A percentile compares a stretch with the other conserved stretches of the same genome.
Evolutionary conservation across 163 green algal species (phyloP).

Genomic region (Scenedesmus sp.): DNA sequence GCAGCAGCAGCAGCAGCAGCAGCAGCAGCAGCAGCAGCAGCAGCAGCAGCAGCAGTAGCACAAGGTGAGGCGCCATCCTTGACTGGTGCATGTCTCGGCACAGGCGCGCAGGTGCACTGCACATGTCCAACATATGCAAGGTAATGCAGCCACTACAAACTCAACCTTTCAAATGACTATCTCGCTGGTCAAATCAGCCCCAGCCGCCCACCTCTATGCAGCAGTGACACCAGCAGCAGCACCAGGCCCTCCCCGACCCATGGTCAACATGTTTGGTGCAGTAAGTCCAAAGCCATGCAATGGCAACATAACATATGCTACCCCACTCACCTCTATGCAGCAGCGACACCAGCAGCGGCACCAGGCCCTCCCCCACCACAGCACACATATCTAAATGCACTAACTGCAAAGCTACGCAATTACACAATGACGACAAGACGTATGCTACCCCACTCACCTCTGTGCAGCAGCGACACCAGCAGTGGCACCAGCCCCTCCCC

Average conservation of each 20-base stretch:
- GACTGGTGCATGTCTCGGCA: too few relatives aligned
- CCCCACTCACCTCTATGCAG: slow-evolving; percentile 8
- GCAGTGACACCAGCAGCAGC: slow-evolving; percentile 58
- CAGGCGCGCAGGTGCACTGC: not conserved
- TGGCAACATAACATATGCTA: not conserved
- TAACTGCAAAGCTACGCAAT: too few relatives aligned
- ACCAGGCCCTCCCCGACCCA: slow-evolving; percentile 59
- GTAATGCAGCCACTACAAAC: not conserved
- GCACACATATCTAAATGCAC: not conserved
- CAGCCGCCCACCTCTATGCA: slow-evolving; percentile 5
- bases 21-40: not conserved
- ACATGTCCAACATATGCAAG: not conserved
- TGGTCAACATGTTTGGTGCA: not conserved
- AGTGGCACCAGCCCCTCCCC: slow-evolving; percentile 55
- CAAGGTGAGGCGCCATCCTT: too few relatives aligned
- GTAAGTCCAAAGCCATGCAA: not conserved
- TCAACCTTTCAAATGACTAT: not conserved
- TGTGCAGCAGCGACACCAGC: slow-evolving; percentile 58
- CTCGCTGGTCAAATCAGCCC: not conserved
- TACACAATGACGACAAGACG: not conserved
- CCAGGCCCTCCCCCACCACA: slow-evolving; percentile 56
- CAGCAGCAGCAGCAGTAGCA: slow-evolving; percentile 7
- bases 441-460: not conserved
- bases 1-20: not conserved
- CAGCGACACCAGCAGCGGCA: slow-evolving; percentile 61